Evolutionary conservation across 805 yeast genomes (phyloP).

Genomic region (Ogataea wickerhamii): DNA sequence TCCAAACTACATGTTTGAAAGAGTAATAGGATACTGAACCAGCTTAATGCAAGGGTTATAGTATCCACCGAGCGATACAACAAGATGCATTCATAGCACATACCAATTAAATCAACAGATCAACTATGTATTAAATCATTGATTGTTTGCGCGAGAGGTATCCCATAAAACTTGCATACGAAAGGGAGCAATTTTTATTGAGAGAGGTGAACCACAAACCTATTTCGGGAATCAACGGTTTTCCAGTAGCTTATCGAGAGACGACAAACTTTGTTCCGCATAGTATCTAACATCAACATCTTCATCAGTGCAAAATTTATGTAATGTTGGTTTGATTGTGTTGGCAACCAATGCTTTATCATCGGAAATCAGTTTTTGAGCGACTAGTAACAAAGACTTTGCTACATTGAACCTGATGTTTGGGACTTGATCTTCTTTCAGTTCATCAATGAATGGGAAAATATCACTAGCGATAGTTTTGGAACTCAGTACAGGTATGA

Average conservation of each 20-base stretch:
- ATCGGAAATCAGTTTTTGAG: constrained; percentile 44
- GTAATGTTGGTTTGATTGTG: constrained; percentile 62
- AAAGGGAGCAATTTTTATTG: no score
- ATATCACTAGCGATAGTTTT: constrained; percentile 59
- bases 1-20: no score
- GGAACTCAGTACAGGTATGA: constrained; percentile 67
- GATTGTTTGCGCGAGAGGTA: no score
- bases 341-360: constrained; percentile 39
- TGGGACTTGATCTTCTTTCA: constrained; percentile 82
- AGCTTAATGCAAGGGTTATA: no score
- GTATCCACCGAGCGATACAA: no score
- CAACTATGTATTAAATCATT: no score
- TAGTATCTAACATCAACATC: constrained; percentile 90
- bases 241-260: constrained; percentile 18
- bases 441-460: constrained; percentile 72
- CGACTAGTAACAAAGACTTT: constrained; percentile 65
- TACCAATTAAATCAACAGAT: no score
- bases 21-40: no score
- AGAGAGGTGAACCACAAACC: no score
- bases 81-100: no score
- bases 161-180: no score
- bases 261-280: constrained; percentile 51
- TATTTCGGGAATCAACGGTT: constrained; percentile 5
- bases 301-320: constrained; percentile 60
- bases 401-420: constrained; percentile 95